A percentile compares a stretch with the other conserved stretches of the same genome.
phyloP scores from a whole-genome alignment of 495 filamentous ascomycete genomes.

The Penicillium fimorum region DNA sequence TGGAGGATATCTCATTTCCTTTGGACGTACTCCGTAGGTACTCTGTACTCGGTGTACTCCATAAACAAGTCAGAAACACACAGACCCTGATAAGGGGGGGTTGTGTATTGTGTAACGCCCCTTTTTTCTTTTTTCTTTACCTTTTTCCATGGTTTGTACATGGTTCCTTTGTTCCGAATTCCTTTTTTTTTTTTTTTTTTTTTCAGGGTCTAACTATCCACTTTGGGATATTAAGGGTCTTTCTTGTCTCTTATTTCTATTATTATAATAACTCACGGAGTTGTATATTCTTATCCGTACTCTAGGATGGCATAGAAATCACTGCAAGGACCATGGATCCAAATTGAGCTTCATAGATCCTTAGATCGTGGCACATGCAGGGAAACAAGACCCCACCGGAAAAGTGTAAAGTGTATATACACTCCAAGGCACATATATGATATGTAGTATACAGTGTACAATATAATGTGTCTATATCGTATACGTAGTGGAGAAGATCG shows the following conservation, averaged over 20 bases:
- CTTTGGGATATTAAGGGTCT: constrained; percentile 14
- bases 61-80: constrained; percentile 4
- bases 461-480: neutral
- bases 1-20: constrained; percentile 15
- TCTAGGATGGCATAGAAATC: neutral
- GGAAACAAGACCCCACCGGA: constrained; percentile 11
- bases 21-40: neutral
- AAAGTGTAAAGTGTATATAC: neutral
- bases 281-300: too few relatives aligned
- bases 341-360: constrained; percentile 6
- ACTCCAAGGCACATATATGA: neutral
- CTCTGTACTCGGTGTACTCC: neutral
- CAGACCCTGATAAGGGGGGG: constrained; percentile 20
- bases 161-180: neutral
- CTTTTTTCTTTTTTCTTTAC: constrained; percentile 5
- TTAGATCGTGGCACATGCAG: constrained; percentile 30
- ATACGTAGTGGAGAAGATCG: neutral
- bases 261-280: neutral
- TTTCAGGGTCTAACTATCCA: constrained; percentile 26
- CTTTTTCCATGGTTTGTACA: neutral
- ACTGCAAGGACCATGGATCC: constrained; percentile 18
- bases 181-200: constrained; percentile 18
- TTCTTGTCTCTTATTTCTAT: constrained; percentile 10
- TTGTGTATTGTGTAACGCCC: constrained; percentile 11
- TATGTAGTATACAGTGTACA: neutral